Evolutionary conservation across 2,329 filamentous ascomycete genomes (phyloP).

Genomic region (Aspergillus pseudoviridinutans): DNA sequence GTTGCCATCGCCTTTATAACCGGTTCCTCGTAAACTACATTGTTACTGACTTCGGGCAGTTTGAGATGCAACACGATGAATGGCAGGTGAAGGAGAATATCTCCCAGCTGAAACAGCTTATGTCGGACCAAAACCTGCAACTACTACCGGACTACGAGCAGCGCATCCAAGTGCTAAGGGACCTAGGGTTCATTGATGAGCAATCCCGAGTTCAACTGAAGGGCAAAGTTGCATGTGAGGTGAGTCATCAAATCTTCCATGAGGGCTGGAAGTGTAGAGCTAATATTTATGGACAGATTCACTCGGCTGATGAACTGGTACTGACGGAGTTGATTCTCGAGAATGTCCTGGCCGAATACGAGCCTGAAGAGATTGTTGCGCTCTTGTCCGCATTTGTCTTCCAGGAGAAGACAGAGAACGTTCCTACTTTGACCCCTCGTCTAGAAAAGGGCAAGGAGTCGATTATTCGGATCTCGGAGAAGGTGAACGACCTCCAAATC

Average conservation of each 20-base stretch:
- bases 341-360: slow-evolving; percentile 91
- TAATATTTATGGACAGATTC: slow-evolving; percentile 53
- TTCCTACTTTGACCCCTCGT: slow-evolving; percentile 74
- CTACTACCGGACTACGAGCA: slow-evolving; percentile 96
- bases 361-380: slow-evolving; percentile 93
- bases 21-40: background rate
- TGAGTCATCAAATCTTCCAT: slow-evolving; percentile 23
- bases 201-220: slow-evolving; percentile 87
- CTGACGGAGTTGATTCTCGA: slow-evolving; percentile 94
- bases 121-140: slow-evolving; percentile 95
- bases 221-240: slow-evolving; percentile 95
- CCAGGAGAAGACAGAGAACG: slow-evolving; percentile 86
- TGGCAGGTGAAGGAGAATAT: slow-evolving; percentile 97
- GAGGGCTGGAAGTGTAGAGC: background rate
- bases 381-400: slow-evolving; percentile 94
- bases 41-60: slow-evolving; percentile 50
- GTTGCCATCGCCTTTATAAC: slow-evolving; percentile 31
- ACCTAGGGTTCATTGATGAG: slow-evolving; percentile 87
- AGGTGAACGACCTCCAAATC: slow-evolving; percentile 86
- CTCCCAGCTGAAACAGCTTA: slow-evolving; percentile 74
- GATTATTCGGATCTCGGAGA: slow-evolving; percentile 86
- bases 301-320: slow-evolving; percentile 93
- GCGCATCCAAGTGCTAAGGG: slow-evolving; percentile 83
- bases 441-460: slow-evolving; percentile 78
- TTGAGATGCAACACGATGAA: slow-evolving; percentile 92